Percentiles rank a stretch among this genome's conserved stretches.
These are phyloP conservation scores for Penicillium sp. DNA, from an alignment of 2,329 filamentous ascomycete genomes.

Conservation along the genomic window DNA sequence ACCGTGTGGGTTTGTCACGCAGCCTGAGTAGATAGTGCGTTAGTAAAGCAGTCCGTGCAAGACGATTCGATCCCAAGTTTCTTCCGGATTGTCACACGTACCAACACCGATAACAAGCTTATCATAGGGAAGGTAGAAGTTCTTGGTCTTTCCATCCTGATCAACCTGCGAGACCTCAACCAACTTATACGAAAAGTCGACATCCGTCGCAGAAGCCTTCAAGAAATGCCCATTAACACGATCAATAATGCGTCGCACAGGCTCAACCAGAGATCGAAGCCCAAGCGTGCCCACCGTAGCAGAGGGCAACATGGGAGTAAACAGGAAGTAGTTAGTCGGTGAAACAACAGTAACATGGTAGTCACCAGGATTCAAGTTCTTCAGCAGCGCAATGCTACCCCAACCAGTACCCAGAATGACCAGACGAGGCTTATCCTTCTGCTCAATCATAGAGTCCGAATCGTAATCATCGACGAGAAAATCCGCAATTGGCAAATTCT, in stretches of 20 bases:
- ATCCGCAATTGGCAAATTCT: constrained; percentile 92
- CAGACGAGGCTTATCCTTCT: constrained; percentile 88
- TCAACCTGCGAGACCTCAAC: constrained; percentile 83
- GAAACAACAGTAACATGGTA: constrained; percentile 97
- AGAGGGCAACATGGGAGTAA: constrained; percentile 96
- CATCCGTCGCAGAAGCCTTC: constrained; percentile 82
- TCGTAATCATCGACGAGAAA: constrained; percentile 90
- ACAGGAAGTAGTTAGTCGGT: constrained; percentile 94
- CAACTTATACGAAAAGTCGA: constrained; percentile 89
- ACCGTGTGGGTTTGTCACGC: constrained; percentile 90
- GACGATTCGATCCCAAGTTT: background rate
- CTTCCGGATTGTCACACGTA: constrained; percentile 38
- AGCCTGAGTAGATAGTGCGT: constrained; percentile 57
- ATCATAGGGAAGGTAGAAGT: constrained; percentile 96
- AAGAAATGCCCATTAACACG: constrained; percentile 86
- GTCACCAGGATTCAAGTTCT: constrained; percentile 85
- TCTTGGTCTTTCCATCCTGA: constrained; percentile 70
- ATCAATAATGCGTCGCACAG: constrained; percentile 81
- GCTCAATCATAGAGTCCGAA: constrained; percentile 67
- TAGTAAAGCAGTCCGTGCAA: constrained; percentile 5
- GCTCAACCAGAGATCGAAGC: constrained; percentile 88
- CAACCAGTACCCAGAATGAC: constrained; percentile 94
- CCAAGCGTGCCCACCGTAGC: constrained; percentile 96
- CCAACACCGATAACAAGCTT: constrained; percentile 91
- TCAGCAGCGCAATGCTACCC: constrained; percentile 90